Evolutionary conservation across 1,284 basidiomycete species (phyloP), one percentile per base, ranked within the genome.

Genomic region (Rhodotorula mucilaginosa): DNA sequence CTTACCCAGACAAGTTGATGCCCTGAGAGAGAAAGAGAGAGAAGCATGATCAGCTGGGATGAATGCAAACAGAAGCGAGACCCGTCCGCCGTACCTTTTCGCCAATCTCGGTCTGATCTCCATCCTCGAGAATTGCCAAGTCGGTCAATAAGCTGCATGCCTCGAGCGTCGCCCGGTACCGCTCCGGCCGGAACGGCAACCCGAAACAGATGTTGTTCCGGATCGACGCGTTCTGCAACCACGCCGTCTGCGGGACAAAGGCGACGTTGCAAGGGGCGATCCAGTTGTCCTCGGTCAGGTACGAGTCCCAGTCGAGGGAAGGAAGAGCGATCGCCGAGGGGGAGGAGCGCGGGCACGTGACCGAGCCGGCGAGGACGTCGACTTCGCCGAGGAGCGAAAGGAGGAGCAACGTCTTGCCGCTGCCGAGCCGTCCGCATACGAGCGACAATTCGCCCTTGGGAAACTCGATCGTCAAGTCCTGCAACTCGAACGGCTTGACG

Each of bases 191-290:
- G 76, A 86, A 92, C 0, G 92, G 92, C 34, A 92, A 83, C 69
- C 89, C 91, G 82, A 98, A 98, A 31, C 97, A 81, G 74, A 97
- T 96, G 77, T 97, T 98, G 62, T 96, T 92, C 85, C 89, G 90
- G 81, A 98, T 93, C 6, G 90, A 92, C 0, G 92, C 93, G 79
- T 97, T 97, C 68, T 93, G 88, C 49, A 97, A 85, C 92, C 92
- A 94, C 23, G 90, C 87, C 67, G 82, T 82, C 83, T 97, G 95
- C n/a, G 94, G 93, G 18, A 97, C 94, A 82, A 93, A 98, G 0
- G 92, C 94, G 69, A 89, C 91, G 70, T 91, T 84, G 29, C 89
- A 88, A 23, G 85, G 81, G 2, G 93, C 85, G 58, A 92, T 80
- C 93, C 92, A 95, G 46, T 90, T 85, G 39, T 88, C 86, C 23